A percentile compares a stretch with the other conserved stretches of the same genome.
Evolutionary conservation across 108 stramenopile species (phyloP).

Genomic region (Conticribra guillardii): DNA sequence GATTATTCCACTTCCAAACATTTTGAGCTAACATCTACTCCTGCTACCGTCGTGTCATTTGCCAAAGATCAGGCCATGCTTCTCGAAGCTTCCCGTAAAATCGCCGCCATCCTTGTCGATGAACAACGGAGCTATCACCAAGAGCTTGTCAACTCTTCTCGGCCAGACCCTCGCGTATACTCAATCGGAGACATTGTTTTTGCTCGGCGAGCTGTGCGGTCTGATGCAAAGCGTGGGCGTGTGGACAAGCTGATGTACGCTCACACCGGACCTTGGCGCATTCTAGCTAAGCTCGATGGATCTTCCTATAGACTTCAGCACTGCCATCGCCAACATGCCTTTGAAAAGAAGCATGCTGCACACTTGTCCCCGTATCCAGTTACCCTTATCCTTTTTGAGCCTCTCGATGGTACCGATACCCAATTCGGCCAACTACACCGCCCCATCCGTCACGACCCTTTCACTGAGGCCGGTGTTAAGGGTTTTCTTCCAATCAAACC

Average conservation of each 20-base stretch:
- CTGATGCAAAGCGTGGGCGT: background rate
- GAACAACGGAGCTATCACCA: slow-evolving; percentile 15
- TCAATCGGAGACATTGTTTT: slow-evolving; percentile 7
- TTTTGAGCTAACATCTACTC: slow-evolving; percentile 1
- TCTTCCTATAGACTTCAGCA: background rate
- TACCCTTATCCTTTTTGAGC: slow-evolving; percentile 1
- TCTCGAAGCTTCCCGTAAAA: background rate
- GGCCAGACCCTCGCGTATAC: slow-evolving; percentile 4
- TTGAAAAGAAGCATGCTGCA: slow-evolving; percentile 11
- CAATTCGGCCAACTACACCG: slow-evolving; percentile 3
- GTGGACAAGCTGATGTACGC: slow-evolving; percentile 4
- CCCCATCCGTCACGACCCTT: background rate
- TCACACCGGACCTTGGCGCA: slow-evolving; percentile 18
- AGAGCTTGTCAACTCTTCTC: slow-evolving; percentile 9
- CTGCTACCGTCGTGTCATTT: slow-evolving; percentile 2
- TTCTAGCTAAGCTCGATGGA: background rate
- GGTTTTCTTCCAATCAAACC: slow-evolving; percentile 5
- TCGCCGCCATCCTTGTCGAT: slow-evolving; percentile 1
- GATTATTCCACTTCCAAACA: slow-evolving; percentile 13
- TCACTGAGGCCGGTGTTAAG: slow-evolving; percentile 3
- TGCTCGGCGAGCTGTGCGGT: background rate
- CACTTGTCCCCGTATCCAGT: slow-evolving; percentile 14
- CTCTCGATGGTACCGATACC: slow-evolving; percentile 1
- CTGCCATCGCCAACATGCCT: background rate
- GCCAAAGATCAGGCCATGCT: background rate